Conservation (phyloP, 2,329 filamentous ascomycete species). For the Colletotrichum godetiae region DNA sequence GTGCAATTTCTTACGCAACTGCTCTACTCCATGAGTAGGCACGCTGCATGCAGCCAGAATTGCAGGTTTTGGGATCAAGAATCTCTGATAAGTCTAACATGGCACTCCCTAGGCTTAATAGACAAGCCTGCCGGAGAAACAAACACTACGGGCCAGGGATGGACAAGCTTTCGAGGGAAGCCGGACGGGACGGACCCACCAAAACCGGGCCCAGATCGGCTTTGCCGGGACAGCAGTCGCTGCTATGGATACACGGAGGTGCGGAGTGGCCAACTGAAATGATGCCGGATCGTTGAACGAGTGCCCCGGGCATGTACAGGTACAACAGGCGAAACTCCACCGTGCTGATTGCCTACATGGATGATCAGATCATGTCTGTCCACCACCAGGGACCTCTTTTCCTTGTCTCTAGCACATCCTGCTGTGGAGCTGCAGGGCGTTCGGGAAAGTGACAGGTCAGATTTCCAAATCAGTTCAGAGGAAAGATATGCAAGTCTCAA, state of each 20-base stretch:
- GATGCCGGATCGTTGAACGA: background rate
- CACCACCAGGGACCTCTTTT: slow-evolving; percentile 19
- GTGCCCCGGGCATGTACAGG: slow-evolving; percentile 1
- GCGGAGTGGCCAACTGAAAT: background rate
- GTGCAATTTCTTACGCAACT: background rate
- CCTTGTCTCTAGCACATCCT: slow-evolving; percentile 9
- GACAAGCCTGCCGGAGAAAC: background rate
- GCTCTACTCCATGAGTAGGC: background rate
- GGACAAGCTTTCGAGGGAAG: background rate
- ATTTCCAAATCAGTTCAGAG: slow-evolving; percentile 12
- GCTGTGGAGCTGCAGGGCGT: slow-evolving; percentile 9
- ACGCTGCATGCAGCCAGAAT: background rate
- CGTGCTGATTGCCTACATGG: slow-evolving; percentile 15
- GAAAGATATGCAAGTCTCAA: slow-evolving; percentile 14
- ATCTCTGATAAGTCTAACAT: background rate
- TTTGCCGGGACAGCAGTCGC: background rate
- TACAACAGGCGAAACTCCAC: slow-evolving; percentile 23
- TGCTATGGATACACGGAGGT: background rate
- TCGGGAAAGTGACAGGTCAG: slow-evolving; percentile 26
- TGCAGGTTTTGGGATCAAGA: background rate
- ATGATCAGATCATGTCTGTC: slow-evolving; percentile 33
- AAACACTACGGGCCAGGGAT: background rate
- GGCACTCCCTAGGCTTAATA: too few relatives aligned
- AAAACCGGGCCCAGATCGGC: slow-evolving; percentile 7
- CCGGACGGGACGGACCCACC: slow-evolving; percentile 4